phyloP scores from a whole-genome alignment of 108 stramenopile species.

The Skeletonema menzelii region DNA sequence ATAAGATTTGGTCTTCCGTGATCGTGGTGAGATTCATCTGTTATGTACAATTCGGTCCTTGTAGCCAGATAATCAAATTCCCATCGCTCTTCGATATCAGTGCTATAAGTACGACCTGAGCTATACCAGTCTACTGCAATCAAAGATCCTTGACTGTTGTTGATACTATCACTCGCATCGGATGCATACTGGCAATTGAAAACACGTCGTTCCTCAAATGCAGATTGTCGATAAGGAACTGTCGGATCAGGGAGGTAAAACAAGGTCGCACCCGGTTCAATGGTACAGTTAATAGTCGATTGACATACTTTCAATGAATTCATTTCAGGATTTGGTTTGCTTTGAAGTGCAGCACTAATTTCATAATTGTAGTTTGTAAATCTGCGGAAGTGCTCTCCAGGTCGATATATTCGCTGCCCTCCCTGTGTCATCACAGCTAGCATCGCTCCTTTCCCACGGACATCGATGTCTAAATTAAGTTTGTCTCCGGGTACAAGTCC shows the following conservation, averaged over 20 bases:
- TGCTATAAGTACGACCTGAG: conserved; percentile 27
- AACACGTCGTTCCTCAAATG: conserved; percentile 32
- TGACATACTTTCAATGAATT: conserved; percentile 13
- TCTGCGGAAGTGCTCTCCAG: conserved; percentile 26
- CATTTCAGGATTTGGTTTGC: conserved; percentile 1
- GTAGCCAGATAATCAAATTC: conserved; percentile 40
- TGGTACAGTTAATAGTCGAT: conserved; percentile 27
- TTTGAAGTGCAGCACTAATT: neutral
- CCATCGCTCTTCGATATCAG: conserved; percentile 43
- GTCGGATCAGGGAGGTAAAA: conserved; percentile 44
- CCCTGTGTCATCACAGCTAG: conserved; percentile 78
- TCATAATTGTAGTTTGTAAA: conserved; percentile 17
- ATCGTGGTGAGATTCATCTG: conserved; percentile 12
- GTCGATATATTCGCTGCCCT: conserved; percentile 63
- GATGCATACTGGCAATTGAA: conserved; percentile 23
- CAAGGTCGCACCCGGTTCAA: conserved; percentile 36
- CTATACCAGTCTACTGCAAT: conserved; percentile 49
- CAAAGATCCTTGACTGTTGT: conserved; percentile 20
- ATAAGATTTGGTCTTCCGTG: conserved; percentile 13
- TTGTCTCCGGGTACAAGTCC: conserved; percentile 78
- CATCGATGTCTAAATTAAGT: conserved; percentile 50
- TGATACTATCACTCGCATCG: neutral
- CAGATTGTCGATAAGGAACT: conserved; percentile 40
- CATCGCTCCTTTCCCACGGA: conserved; percentile 48
- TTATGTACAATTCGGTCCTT: conserved; percentile 34